phyloP scores from a whole-genome alignment of 495 filamentous ascomycete species.

The Cercophora newfieldiana region DNA sequence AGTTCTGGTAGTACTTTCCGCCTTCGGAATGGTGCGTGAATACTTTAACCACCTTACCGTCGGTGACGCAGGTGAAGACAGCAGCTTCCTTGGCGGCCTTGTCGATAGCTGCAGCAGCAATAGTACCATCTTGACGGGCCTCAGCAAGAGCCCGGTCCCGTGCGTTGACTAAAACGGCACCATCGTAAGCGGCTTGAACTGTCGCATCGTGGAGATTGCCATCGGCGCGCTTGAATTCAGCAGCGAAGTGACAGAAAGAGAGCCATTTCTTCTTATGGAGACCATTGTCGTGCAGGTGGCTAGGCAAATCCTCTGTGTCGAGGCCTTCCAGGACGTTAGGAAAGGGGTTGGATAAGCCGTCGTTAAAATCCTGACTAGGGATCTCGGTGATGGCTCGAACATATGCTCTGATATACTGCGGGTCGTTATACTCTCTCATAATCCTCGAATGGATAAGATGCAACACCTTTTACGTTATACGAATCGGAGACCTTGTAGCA shows the following conservation, averaged over 20 bases:
- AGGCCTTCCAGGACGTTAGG: slow-evolving; percentile 13
- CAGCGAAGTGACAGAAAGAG: slow-evolving; percentile 13
- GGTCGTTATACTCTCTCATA: slow-evolving; percentile 7
- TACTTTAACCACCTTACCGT: slow-evolving; percentile 4
- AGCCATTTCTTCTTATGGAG: slow-evolving; percentile 7
- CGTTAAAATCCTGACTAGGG: slow-evolving; percentile 12
- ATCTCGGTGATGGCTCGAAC: slow-evolving; percentile 7
- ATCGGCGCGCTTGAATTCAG: slow-evolving; percentile 9
- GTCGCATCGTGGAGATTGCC: slow-evolving; percentile 9
- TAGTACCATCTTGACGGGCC: background rate
- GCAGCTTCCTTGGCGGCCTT: slow-evolving; percentile 12
- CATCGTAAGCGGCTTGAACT: slow-evolving; percentile 10
- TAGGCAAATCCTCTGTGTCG: background rate
- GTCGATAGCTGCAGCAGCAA: slow-evolving; percentile 5
- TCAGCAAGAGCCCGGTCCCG: slow-evolving; percentile 11
- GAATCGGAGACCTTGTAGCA: background rate
- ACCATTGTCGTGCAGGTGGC: slow-evolving; percentile 3
- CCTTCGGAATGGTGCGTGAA: slow-evolving; percentile 4
- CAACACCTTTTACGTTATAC: background rate
- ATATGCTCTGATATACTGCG: background rate
- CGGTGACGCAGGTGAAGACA: slow-evolving; percentile 12
- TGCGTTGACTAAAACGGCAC: slow-evolving; percentile 15
- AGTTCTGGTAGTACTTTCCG: slow-evolving; percentile 12
- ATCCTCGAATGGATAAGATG: background rate
- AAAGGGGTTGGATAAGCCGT: slow-evolving; percentile 6